Conservation (phyloP, 2,329 filamentous ascomycete species). For the Aureobasidium sp. region DNA sequence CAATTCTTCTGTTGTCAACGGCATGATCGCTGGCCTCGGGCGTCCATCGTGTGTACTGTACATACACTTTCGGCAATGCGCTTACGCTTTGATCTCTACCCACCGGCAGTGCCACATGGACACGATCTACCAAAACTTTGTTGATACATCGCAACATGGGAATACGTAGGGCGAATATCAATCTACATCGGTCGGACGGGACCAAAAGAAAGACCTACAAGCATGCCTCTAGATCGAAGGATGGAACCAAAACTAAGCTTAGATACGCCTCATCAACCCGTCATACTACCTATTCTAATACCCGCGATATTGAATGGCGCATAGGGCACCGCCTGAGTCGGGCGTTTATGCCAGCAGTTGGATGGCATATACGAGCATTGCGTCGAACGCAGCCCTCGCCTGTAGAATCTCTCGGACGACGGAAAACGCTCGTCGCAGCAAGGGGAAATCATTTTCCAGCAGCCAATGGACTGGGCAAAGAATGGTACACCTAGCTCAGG, state of each 20-base stretch:
- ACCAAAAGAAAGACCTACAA: background rate
- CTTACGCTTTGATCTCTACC: conserved; percentile 9
- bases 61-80: conserved; percentile 5
- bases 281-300: background rate
- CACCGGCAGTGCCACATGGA: conserved; percentile 6
- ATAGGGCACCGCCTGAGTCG: background rate
- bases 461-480: background rate
- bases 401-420: background rate
- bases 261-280: conserved; percentile 1
- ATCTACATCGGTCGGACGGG: background rate
- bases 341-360: background rate
- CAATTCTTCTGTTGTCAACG: conserved; percentile 4
- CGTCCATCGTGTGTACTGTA: background rate
- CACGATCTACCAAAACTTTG: conserved; percentile 2
- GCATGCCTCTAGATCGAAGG: background rate
- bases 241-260: conserved; percentile 1
- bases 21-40: background rate
- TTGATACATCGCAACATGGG: background rate
- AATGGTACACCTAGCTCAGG: background rate
- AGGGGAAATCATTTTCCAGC: background rate
- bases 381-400: background rate
- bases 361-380: background rate
- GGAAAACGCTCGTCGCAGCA: background rate
- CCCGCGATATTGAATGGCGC: conserved; percentile 8
- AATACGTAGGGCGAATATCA: background rate